These are phyloP conservation scores for Pachysandra terminalis DNA, from an alignment of 164 flowering plant species.

Conservation along the genomic window DNA sequence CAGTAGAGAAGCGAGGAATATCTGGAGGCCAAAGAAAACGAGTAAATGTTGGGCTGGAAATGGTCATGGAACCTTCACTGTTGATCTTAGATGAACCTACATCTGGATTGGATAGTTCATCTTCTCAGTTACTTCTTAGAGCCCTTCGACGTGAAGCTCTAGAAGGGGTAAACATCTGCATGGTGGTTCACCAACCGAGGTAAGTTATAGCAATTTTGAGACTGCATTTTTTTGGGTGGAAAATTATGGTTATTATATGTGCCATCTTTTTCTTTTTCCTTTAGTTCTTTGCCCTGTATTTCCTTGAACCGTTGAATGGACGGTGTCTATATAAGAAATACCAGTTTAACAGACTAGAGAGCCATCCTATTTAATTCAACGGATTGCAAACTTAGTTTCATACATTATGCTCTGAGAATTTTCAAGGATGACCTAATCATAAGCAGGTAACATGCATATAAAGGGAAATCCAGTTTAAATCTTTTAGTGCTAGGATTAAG, in stretches of 20 bases:
- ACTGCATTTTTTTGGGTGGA: background rate
- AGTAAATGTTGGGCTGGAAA: constrained; percentile 96
- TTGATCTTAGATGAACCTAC: constrained; percentile 96
- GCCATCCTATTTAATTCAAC: background rate
- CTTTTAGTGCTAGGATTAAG: background rate
- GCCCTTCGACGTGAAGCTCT: constrained; percentile 96
- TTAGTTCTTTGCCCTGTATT: background rate
- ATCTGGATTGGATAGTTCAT: constrained; percentile 95
- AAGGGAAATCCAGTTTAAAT: background rate
- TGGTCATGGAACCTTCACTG: constrained; percentile 99
- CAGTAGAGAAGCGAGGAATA: constrained; percentile 96
- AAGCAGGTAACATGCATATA: background rate
- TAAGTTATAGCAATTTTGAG: constrained; percentile 15
- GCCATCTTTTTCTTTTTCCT: background rate
- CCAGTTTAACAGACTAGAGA: background rate
- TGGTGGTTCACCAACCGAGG: constrained; percentile 99
- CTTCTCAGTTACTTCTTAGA: constrained; percentile 85
- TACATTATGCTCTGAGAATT: background rate
- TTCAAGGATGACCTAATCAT: background rate
- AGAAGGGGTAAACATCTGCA: constrained; percentile 93
- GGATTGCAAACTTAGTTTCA: background rate
- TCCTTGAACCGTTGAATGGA: background rate
- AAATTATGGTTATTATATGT: background rate
- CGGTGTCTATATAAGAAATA: background rate
- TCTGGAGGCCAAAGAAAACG: constrained; percentile 99